Base-by-base conservation (phyloP, 306 rosid genomes). In the Pyrus bretschneideri region DNA sequence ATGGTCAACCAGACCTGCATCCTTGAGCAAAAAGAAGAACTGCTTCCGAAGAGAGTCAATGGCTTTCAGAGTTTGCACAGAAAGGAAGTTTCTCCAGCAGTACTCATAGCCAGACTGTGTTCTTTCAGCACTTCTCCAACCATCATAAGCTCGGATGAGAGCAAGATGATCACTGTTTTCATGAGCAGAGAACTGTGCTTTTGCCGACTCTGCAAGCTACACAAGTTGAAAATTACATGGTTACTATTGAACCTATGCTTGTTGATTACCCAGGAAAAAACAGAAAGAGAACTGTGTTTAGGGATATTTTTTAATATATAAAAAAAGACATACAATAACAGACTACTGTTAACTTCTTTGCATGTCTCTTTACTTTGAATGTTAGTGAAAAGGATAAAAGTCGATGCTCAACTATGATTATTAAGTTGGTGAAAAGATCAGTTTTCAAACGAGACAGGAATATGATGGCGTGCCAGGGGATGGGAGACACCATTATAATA, bases 21-120 rank as follows among this genome's bases (percentile, higher is more conserved):
- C 96, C 72, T 86, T 92, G 44, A 96, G 92, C 86, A 96, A 77
- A 79, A 79, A 88, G 74, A 78, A 81, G 84, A 92, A 96, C 86
- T 96, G 93, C 70, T 83, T 85, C 59, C 96, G 86, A 75, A 96
- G 91, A 82, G 98, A 92, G 78, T 96, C 98, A 52, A 92, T 89
- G 78, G 93, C 96, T 83, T 85, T 89, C 80, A 96, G 83, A 72
- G 99, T 88, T 83, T 92, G 98, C 6, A 70, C 86, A 35, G 99
- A 96, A 54, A 92, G 92, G 80, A 91, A 96, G 78, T 92, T 90
- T 78, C 90, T 92, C 93, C 97, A 96, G 83, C 98, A 95, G 85
- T 92, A 95, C 74, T 95, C 99, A 72, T 85, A 82, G 75, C 96
- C 99, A 75, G 89, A 63, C 44, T 83, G 72, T 84, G 33, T 25